Evolutionary conservation across 2,329 filamentous ascomycete genomes (phyloP).

Genomic region (Alternaria longipes): DNA sequence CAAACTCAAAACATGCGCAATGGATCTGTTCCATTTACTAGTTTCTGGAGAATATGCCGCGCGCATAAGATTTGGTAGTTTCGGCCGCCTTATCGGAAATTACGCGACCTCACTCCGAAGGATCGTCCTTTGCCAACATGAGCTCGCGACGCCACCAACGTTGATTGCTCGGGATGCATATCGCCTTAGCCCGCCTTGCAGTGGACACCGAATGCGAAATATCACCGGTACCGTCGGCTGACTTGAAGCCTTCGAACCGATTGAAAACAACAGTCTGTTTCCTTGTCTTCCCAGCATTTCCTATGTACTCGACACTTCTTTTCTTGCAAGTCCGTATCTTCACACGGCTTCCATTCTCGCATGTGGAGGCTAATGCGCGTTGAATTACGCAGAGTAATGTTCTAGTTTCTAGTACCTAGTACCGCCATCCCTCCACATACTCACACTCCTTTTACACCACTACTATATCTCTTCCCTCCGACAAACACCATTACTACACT

Average conservation of each 20-base stretch:
- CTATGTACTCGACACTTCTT: slow-evolving; percentile 18
- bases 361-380: slow-evolving; percentile 34
- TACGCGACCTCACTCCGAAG: slow-evolving; percentile 11
- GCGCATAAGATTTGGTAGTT: slow-evolving; percentile 9
- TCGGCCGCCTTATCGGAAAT: slow-evolving; percentile 12
- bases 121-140: slow-evolving; percentile 10
- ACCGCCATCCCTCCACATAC: slow-evolving; percentile 31
- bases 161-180: slow-evolving; percentile 6
- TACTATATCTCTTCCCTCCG: not conserved
- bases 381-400: slow-evolving; percentile 44
- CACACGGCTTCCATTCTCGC: slow-evolving; percentile 16
- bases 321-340: slow-evolving; percentile 13
- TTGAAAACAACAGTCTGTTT: not conserved
- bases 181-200: not conserved
- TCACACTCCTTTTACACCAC: slow-evolving; percentile 20
- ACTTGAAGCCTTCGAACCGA: slow-evolving; percentile 5
- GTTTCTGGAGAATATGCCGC: slow-evolving; percentile 1
- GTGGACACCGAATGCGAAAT: not conserved
- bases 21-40: not conserved
- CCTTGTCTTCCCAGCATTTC: not conserved
- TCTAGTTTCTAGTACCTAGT: slow-evolving; percentile 45
- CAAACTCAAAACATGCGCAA: not conserved
- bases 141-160: slow-evolving; percentile 15
- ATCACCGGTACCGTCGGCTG: not conserved
- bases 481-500: slow-evolving; percentile 14